These are phyloP conservation scores for Aspergillus sp. DNA, from an alignment of 2,329 filamentous ascomycete species.

Conservation along the genomic window DNA sequence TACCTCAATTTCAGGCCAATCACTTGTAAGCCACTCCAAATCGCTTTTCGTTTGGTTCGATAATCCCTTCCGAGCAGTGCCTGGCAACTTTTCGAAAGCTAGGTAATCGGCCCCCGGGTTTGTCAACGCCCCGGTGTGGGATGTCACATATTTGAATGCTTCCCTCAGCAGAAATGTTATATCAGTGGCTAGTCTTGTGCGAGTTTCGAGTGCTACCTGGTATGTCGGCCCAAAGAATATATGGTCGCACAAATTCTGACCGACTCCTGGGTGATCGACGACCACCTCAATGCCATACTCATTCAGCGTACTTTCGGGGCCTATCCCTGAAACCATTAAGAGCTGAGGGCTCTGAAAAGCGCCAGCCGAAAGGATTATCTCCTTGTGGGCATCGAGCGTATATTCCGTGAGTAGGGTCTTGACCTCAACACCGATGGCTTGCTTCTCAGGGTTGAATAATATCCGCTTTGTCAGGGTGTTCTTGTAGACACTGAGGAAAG, in stretches of 20 bases:
- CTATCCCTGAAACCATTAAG: conserved; percentile 53
- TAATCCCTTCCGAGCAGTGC: conserved; percentile 15
- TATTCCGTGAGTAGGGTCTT: conserved; percentile 38
- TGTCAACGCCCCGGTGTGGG: conserved; percentile 25
- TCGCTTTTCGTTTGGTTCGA: conserved; percentile 16
- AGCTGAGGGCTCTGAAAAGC: conserved; percentile 56
- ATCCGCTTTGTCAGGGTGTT: conserved; percentile 48
- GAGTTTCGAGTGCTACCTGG: conserved; percentile 26
- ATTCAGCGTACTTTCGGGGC: conserved; percentile 32
- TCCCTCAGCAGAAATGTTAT: conserved; percentile 15
- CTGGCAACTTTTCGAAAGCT: conserved; percentile 35
- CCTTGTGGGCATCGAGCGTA: conserved; percentile 48
- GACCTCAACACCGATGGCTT: conserved; percentile 49
- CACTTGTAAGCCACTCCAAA: conserved; percentile 29
- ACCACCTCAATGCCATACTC: conserved; percentile 27
- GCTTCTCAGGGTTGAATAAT: conserved; percentile 49
- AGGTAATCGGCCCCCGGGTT: conserved; percentile 28
- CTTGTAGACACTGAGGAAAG: conserved; percentile 44
- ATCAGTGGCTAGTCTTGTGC: conserved; percentile 17
- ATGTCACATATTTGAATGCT: conserved; percentile 13
- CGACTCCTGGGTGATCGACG: conserved; percentile 32
- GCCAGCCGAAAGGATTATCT: conserved; percentile 53
- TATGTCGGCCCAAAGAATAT: conserved; percentile 29
- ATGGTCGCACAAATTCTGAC: conserved; percentile 39
- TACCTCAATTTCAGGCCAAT: conserved; percentile 42